Base-by-base conservation (phyloP, 441 rosid genomes). In the Jatropha podagrica region DNA sequence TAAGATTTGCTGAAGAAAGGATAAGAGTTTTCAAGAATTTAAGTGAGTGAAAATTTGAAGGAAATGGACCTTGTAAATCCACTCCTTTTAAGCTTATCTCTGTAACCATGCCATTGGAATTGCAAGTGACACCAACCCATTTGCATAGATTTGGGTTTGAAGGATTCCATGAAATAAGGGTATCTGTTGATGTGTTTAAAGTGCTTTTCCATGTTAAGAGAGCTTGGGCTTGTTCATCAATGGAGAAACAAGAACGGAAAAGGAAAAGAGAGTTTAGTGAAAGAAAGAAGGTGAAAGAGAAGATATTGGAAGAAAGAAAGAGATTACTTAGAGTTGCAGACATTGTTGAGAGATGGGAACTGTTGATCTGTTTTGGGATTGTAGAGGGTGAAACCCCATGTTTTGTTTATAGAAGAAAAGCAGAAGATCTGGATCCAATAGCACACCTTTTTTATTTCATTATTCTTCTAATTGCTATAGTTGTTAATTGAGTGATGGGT, bases 321-420 rank as follows among this genome's bases (percentile, higher is more conserved):
- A 76, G 88, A 70, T 85, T 85, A 62, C 84, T 86, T 87, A 68
- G 86, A 82, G 80, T 56, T 80, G 84, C 86, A 85, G 95, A 82
- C 93, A 88, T 91, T 87, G 85, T 74, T 77, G 78, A 67, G 85
- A 79, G 85, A 81, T 64, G 81, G 76, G 76, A 82, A 81, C 78
- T 76, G 86, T 56, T 81, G 86, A 82, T 80, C 79, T 86, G 94
- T 84, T 78, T 93, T 85, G 98, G 97, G 97, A 93, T 93, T 90
- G 98, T 81, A 77, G 92, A 93, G 90, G 89, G 89, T 14, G 82
- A 83, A 90, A 88, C 86, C 92, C 93, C 90, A 91, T 88, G 94
- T 87, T 90, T 91, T 86, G 92, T 88, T 91, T 91, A 91, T 87
- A 91, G 86, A 80, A 85, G 78, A 83, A 85, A 86, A 80, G 86